Conservation (phyloP, 768 basidiomycete genomes). For the Cystofilobasidium macerans region DNA sequence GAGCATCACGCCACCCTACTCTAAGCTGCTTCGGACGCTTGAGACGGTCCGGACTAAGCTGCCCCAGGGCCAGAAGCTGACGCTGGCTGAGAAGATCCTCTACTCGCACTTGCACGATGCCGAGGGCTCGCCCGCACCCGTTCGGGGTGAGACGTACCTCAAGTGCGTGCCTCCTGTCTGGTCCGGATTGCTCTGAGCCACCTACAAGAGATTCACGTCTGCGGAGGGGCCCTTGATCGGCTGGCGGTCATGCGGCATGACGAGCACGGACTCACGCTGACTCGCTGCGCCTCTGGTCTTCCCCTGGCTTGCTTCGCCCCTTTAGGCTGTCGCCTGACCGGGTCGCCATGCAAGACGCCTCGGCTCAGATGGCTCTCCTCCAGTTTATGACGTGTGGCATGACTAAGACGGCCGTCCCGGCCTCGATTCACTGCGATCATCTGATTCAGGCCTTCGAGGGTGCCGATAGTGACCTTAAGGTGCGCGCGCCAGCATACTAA, state of each 20-base stretch:
- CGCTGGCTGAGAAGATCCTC: slow-evolving; percentile 94
- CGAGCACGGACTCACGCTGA: too few relatives aligned
- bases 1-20: slow-evolving; percentile 78
- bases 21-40: slow-evolving; percentile 57
- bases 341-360: slow-evolving; percentile 80
- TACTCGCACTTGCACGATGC: slow-evolving; percentile 84
- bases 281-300: too few relatives aligned
- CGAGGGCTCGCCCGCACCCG: slow-evolving; percentile 46
- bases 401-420: slow-evolving; percentile 60
- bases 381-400: slow-evolving; percentile 98
- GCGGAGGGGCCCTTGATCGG: too few relatives aligned
- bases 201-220: too few relatives aligned
- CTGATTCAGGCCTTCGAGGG: slow-evolving; percentile 88
- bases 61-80: slow-evolving; percentile 57
- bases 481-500: slow-evolving; percentile 32
- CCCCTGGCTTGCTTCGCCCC: background rate
- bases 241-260: too few relatives aligned
- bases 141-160: slow-evolving; percentile 78
- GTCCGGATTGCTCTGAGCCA: too few relatives aligned
- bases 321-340: slow-evolving; percentile 61
- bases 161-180: slow-evolving; percentile 40
- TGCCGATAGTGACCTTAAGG: slow-evolving; percentile 74
- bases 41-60: slow-evolving; percentile 57
- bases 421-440: slow-evolving; percentile 88
- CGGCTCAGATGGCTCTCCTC: slow-evolving; percentile 51